Conservation (phyloP, 371 early-diverging fungal genomes). For the Smittium mucronatum region DNA sequence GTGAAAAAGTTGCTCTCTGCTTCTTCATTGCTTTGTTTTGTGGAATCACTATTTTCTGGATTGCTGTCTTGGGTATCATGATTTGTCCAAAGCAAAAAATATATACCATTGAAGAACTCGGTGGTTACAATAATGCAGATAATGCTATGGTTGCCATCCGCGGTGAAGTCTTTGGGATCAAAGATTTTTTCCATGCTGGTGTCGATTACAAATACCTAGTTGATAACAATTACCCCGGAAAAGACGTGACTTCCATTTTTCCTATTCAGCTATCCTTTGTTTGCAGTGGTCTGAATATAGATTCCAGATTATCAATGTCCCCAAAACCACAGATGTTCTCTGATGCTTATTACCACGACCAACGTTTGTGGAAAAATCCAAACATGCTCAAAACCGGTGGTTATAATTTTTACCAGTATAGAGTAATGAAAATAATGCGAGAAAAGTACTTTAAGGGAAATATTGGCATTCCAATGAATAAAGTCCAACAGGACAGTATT, state of each 20-base stretch:
- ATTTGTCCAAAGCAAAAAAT: constrained; percentile 77
- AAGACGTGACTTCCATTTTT: constrained; percentile 49
- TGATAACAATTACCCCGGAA: constrained; percentile 43
- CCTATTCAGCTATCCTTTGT: constrained; percentile 59
- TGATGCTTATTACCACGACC: constrained; percentile 41
- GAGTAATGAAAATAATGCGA: constrained; percentile 46
- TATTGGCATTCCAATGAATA: constrained; percentile 38
- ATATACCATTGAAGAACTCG: constrained; percentile 44
- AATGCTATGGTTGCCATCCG: constrained; percentile 50
- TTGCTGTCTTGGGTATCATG: constrained; percentile 70
- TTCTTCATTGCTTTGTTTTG: constrained; percentile 70
- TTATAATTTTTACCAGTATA: constrained; percentile 52
- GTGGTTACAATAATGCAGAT: constrained; percentile 32
- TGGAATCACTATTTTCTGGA: constrained; percentile 71
- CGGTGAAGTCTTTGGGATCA: constrained; percentile 60
- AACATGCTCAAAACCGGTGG: constrained; percentile 26
- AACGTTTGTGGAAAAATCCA: constrained; percentile 35
- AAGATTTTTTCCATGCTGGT: constrained; percentile 42
- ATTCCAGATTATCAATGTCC: constrained; percentile 35
- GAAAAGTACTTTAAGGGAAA: constrained; percentile 52
- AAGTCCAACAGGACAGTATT: constrained; percentile 33
- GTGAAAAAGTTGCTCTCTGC: constrained; percentile 89
- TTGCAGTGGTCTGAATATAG: constrained; percentile 33
- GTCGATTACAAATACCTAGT: constrained; percentile 35
- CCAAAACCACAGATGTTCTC: constrained; percentile 26